Evolutionary conservation across 202 grass and related monocot genomes (phyloP), one percentile per base, ranked within the genome.

Genomic region (Alloteropsis angusta): DNA sequence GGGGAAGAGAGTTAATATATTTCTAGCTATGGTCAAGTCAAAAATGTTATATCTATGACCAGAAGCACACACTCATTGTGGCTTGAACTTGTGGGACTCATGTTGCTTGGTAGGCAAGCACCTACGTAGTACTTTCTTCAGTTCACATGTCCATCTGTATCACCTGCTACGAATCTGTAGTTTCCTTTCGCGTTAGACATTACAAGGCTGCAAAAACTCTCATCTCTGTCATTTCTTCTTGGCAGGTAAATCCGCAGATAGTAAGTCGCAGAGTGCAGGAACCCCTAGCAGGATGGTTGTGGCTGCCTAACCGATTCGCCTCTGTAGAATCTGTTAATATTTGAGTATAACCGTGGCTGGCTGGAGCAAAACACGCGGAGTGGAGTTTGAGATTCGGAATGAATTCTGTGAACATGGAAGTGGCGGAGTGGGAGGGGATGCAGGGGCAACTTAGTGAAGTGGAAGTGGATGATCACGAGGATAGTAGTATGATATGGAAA

Each of bases 161-260:
- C 30, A 42, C 18, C 9, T 30, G n/a, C 25, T 70, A 52, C 25
- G 44, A 64, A 37, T 77, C 17, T 23, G n/a, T 0, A 12, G 18
- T 36, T 23, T 65, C 1, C 3, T 52, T 49, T 30, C 28, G 74
- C 43, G 4, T 63, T 16, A 25, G 7, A 9, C 32, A 37, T 0
- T 10, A 0, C 15, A 42, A 38, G 5, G 8, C 11, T 18, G 52
- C 23, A 37, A 2, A 76, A 13, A n/a, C 34, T 57, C 45, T 7
- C 26, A 6, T 9, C 11, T 9, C 28, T 61, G 3, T 1, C 26
- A 25, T 50, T 23, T 68, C 18, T 60, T 54, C 53, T 87, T 84
- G 25, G 23, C 17, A 81, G 89, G 85, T 68, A 88, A 85, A 82
- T 25, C 77, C 78, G 19, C 69, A 38, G 76, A 87, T 19, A 68